phyloP scores from a whole-genome alignment of 2,329 filamentous ascomycete species.

The Monosporascus sp. region DNA sequence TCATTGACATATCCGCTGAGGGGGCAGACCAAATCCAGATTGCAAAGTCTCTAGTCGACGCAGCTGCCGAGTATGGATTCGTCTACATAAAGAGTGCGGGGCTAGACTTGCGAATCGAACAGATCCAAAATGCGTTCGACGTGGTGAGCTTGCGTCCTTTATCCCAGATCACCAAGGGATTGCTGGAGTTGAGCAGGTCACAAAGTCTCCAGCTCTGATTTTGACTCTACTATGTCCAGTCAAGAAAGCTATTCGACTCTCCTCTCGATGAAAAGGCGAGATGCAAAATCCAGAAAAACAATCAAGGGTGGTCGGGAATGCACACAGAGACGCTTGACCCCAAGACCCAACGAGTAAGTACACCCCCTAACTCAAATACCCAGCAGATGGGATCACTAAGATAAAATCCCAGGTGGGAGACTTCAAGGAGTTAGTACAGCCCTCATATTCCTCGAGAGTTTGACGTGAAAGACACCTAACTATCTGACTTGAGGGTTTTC shows the following conservation, averaged over 20 bases:
- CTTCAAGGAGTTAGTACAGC: slow-evolving; percentile 68
- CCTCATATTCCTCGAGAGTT: no score
- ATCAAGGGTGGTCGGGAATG: slow-evolving; percentile 85
- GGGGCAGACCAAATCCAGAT: slow-evolving; percentile 46
- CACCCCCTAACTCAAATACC: not conserved
- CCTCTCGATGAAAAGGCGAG: slow-evolving; percentile 65
- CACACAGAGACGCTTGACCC: slow-evolving; percentile 85
- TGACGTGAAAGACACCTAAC: not conserved
- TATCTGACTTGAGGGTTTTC: slow-evolving; percentile 59
- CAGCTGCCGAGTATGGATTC: slow-evolving; percentile 79
- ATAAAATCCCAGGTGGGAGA: slow-evolving; percentile 58
- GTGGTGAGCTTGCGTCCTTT: slow-evolving; percentile 47
- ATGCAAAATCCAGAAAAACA: slow-evolving; percentile 73
- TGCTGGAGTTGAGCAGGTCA: no score
- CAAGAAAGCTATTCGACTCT: slow-evolving; percentile 65
- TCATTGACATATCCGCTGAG: slow-evolving; percentile 72
- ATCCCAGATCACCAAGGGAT: no score
- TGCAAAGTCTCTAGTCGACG: slow-evolving; percentile 68
- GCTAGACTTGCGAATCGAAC: slow-evolving; percentile 57
- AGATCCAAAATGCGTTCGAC: slow-evolving; percentile 67
- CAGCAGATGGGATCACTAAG: not conserved
- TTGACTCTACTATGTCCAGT: slow-evolving; percentile 38
- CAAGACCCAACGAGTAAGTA: slow-evolving; percentile 64
- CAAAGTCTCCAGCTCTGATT: not conserved
- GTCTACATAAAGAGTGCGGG: slow-evolving; percentile 78